These are phyloP conservation scores for Candolleomyces efflorescens DNA, from an alignment of 768 basidiomycete species.

Conservation along the genomic window DNA sequence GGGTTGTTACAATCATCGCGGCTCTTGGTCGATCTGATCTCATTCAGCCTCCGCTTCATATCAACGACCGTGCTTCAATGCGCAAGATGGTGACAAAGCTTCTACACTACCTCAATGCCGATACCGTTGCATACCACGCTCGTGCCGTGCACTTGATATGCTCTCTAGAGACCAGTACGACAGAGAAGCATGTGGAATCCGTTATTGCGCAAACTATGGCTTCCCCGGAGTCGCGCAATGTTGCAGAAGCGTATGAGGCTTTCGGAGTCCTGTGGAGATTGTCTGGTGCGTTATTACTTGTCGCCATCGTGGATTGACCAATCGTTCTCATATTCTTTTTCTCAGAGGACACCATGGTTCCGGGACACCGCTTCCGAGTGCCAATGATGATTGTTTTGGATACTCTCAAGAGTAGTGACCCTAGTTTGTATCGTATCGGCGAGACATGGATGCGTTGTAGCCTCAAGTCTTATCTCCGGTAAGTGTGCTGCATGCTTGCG, in stretches of 20 bases:
- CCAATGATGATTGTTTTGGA: conserved; percentile 90
- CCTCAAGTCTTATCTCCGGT: conserved; percentile 89
- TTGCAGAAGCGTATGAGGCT: conserved; percentile 68
- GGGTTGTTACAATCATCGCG: conserved; percentile 52
- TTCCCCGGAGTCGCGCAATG: conserved; percentile 41
- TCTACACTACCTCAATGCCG: conserved; percentile 65
- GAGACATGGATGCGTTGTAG: conserved; percentile 98
- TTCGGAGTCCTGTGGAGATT: conserved; percentile 93
- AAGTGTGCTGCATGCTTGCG: conserved; percentile 10
- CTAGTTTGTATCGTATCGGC: conserved; percentile 67
- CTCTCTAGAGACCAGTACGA: conserved; percentile 59
- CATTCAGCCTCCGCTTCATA: conserved; percentile 47
- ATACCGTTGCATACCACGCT: conserved; percentile 69
- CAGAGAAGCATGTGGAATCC: conserved; percentile 66
- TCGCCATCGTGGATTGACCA: not conserved
- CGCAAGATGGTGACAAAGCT: conserved; percentile 63
- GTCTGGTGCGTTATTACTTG: conserved; percentile 50
- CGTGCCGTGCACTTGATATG: conserved; percentile 82
- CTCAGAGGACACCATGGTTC: conserved; percentile 74
- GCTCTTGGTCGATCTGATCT: conserved; percentile 46
- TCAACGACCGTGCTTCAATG: conserved; percentile 55
- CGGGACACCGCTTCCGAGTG: conserved; percentile 78
- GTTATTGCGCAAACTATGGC: conserved; percentile 73
- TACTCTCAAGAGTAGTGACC: conserved; percentile 72
- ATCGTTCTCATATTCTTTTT: not conserved